Evolutionary conservation across 129 eudicot species (phyloP), one percentile per base, ranked within the genome.

Genomic region (Mikania micrantha): DNA sequence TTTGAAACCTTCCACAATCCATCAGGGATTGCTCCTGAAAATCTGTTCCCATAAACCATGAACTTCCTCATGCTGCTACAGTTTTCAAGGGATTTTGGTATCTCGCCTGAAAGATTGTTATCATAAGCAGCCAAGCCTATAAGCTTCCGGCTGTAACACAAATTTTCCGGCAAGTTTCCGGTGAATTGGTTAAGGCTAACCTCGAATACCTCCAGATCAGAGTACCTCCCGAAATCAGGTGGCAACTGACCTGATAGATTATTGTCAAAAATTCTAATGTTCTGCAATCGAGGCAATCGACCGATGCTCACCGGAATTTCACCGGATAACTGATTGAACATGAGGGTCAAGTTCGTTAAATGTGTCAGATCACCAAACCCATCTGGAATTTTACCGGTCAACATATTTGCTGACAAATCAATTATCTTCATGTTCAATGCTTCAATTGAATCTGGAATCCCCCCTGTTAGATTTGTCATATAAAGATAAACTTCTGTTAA

Each of bases 11-110:
- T 78, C 98, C 98, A 93, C 21, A 88, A 71, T 12, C 86, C 88
- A 64, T 66, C 74, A 3, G 98, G 98, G 44, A 88, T 66, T 50
- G 45, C 57, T 5, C 96, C 98, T 4, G 95, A 85, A 42, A 93
- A 72, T 19, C 12, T 61, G 78, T 89, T 89, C 11, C 69, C 45
- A 19, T 66, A 45, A 70, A 80, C 66, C 31, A 40, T 56, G 72
- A 89, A 59, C 6, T 29, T 25, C 72, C 10, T 47, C 90, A 87
- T 72, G 50, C 78, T 84, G 57, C 32, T 67, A 76, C 95, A 87
- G 3, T 69, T 69, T 13, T 70, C 91, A 1, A 87, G 80, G 16
- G 89, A 80, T 24, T 80, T 69, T 0, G 97, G 95, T 65, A 87
- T 58, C 66, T 49, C 81, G 9, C 92, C 97, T 1, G 74, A 76